A percentile compares a stretch with the other conserved stretches of the same genome.
phyloP scores from a whole-genome alignment of 495 filamentous ascomycete species.

The Eremomyces bilateralis region DNA sequence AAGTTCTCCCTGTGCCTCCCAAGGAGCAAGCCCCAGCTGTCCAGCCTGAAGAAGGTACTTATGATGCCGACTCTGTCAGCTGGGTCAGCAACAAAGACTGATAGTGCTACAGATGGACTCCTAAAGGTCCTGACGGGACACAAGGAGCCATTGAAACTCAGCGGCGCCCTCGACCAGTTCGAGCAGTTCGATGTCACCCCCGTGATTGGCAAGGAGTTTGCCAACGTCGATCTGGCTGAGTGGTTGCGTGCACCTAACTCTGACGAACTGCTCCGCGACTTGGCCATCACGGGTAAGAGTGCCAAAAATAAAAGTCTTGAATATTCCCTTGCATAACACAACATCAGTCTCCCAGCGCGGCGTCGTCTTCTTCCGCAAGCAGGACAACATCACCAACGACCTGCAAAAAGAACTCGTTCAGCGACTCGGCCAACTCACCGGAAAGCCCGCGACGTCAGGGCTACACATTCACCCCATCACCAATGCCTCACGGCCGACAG shows the following conservation, averaged over 20 bases:
- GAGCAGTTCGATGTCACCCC: slow-evolving; percentile 10
- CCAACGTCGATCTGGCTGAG: slow-evolving; percentile 5
- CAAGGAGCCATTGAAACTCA: slow-evolving; percentile 8
- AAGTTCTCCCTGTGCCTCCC: too few species aligned
- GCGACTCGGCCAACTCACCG: slow-evolving; percentile 3
- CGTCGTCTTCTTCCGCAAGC: slow-evolving; percentile 17
- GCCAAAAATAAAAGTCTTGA: too few species aligned
- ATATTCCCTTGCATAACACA: too few species aligned
- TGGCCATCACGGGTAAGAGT: slow-evolving; percentile 11
- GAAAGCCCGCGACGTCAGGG: slow-evolving; percentile 22
- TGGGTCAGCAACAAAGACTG: too few species aligned
- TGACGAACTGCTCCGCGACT: slow-evolving; percentile 8
- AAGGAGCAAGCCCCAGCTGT: too few species aligned
- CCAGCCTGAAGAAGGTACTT: too few species aligned
- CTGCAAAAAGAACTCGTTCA: slow-evolving; percentile 12
- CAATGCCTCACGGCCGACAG: too few species aligned
- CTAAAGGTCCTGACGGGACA: too few species aligned
- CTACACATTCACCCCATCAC: slow-evolving; percentile 25
- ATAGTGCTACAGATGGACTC: too few species aligned
- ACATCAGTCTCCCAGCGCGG: slow-evolving; percentile 11
- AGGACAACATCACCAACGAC: slow-evolving; percentile 20
- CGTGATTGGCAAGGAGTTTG: slow-evolving; percentile 10
- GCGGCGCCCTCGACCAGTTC: slow-evolving; percentile 8
- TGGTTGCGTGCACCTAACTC: slow-evolving; percentile 6
- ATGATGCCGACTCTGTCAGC: too few species aligned